Percentiles rank a stretch among this genome's conserved stretches.
Conservation (phyloP, 2,329 filamentous ascomycete species). For the Penicillium sp. region DNA sequence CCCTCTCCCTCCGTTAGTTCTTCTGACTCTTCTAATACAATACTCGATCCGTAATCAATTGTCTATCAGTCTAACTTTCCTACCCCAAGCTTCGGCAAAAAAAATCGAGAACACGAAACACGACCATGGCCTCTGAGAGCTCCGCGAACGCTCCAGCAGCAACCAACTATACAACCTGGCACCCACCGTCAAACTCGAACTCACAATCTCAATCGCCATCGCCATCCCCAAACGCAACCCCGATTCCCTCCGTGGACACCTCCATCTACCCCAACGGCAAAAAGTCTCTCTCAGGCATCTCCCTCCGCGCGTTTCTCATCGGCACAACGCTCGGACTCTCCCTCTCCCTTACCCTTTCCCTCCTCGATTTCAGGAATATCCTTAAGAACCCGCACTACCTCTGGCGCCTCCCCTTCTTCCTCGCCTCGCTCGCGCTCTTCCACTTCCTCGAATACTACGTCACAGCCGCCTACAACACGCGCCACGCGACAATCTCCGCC, state of each 20-base stretch:
- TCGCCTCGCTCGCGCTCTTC: conserved; percentile 71
- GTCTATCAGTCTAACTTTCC: background rate
- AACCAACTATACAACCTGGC: conserved; percentile 23
- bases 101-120: background rate
- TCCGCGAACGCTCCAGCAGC: conserved; percentile 10
- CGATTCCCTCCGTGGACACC: conserved; percentile 29
- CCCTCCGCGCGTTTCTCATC: conserved; percentile 50
- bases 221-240: conserved; percentile 12
- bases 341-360: conserved; percentile 32
- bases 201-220: conserved; percentile 15
- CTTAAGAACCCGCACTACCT: conserved; percentile 35
- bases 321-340: conserved; percentile 48
- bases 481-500: conserved; percentile 70
- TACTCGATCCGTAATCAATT: background rate
- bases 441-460: conserved; percentile 97
- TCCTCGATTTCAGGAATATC: conserved; percentile 21
- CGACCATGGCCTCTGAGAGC: background rate
- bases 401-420: conserved; percentile 63
- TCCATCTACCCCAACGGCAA: conserved; percentile 44
- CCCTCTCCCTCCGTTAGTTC: background rate
- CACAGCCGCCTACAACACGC: conserved; percentile 82
- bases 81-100: background rate
- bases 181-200: conserved; percentile 7
- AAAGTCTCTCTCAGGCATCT: conserved; percentile 51
- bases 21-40: background rate